Conservation (phyloP, 352 stramenopile genomes). For the Aphanomyces invadans region DNA sequence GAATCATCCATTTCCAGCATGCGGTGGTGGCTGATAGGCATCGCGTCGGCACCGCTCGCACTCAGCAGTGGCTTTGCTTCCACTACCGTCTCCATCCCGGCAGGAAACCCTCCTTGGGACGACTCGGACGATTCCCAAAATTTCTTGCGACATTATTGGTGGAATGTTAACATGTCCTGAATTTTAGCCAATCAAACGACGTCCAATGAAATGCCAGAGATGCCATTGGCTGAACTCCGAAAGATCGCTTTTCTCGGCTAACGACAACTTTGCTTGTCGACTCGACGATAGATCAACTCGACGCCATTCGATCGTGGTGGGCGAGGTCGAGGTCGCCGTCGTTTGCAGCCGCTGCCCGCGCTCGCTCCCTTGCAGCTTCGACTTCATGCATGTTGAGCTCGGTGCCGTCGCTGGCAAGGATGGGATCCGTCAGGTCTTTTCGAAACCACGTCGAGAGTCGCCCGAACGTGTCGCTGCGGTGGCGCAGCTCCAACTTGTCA, state of each 20-base stretch:
- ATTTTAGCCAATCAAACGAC: not conserved
- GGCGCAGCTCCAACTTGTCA: constrained; percentile 54
- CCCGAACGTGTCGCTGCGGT: constrained; percentile 69
- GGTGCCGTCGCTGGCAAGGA: constrained; percentile 67
- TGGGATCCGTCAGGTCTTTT: constrained; percentile 59
- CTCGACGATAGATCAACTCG: too few relatives aligned
- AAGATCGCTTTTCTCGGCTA: not conserved
- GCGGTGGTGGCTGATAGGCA: not conserved
- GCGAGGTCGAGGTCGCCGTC: not conserved
- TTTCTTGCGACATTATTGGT: not conserved
- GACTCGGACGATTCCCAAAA: too few relatives aligned
- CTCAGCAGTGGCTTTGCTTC: not conserved
- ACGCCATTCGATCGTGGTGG: not conserved
- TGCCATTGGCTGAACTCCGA: not conserved
- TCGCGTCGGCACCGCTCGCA: not conserved
- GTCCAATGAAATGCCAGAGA: not conserved
- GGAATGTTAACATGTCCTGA: not conserved
- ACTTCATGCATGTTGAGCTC: constrained; percentile 84
- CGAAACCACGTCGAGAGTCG: constrained; percentile 76
- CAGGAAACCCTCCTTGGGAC: not conserved
- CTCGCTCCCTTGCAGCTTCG: constrained; percentile 37
- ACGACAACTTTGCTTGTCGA: not conserved
- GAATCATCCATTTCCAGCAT: constrained; percentile 1
- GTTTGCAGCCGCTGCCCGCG: constrained; percentile 15
- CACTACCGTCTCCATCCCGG: not conserved